These are phyloP conservation scores for Wolfiporia cocos DNA, from an alignment of 1,284 basidiomycete genomes.

Conservation along the genomic window DNA sequence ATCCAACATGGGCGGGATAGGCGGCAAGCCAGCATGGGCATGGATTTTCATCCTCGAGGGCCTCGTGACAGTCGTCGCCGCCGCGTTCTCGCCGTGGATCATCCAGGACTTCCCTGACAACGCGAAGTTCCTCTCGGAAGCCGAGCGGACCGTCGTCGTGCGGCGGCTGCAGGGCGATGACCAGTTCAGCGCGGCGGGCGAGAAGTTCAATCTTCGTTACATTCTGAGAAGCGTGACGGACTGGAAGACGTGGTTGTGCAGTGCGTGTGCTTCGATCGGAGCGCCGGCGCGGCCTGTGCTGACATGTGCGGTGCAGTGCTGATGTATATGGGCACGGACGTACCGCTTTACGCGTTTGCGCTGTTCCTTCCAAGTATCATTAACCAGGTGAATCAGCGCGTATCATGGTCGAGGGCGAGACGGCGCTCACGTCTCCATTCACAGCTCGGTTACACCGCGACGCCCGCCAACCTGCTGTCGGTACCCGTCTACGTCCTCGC, in stretches of 20 bases:
- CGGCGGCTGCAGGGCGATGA: constrained; percentile 63
- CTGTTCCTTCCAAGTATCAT: constrained; percentile 72
- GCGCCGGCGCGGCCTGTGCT: not conserved
- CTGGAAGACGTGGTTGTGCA: constrained; percentile 71
- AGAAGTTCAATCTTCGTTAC: constrained; percentile 54
- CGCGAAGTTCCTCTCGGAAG: constrained; percentile 67
- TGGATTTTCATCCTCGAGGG: constrained; percentile 76
- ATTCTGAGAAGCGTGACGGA: constrained; percentile 57
- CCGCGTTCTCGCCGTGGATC: constrained; percentile 65
- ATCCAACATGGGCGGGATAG: constrained; percentile 62
- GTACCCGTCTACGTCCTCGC: constrained; percentile 67
- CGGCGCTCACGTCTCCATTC: constrained; percentile 22
- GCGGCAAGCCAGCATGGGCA: constrained; percentile 52
- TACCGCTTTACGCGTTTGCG: constrained; percentile 67
- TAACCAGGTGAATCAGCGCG: constrained; percentile 41
- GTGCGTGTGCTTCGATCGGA: constrained; percentile 26
- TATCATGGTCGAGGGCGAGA: constrained; percentile 5
- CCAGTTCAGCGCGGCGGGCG: constrained; percentile 69
- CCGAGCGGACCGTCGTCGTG: constrained; percentile 64
- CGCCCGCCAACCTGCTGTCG: constrained; percentile 67
- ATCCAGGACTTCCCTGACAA: constrained; percentile 80
- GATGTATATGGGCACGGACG: constrained; percentile 50
- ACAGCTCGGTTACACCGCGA: constrained; percentile 57
- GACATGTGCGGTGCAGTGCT: constrained; percentile 33
- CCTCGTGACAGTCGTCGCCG: constrained; percentile 61